Evolutionary conservation across 2,329 filamentous ascomycete species (phyloP).

Genomic region (Colletotrichum shisoi): DNA sequence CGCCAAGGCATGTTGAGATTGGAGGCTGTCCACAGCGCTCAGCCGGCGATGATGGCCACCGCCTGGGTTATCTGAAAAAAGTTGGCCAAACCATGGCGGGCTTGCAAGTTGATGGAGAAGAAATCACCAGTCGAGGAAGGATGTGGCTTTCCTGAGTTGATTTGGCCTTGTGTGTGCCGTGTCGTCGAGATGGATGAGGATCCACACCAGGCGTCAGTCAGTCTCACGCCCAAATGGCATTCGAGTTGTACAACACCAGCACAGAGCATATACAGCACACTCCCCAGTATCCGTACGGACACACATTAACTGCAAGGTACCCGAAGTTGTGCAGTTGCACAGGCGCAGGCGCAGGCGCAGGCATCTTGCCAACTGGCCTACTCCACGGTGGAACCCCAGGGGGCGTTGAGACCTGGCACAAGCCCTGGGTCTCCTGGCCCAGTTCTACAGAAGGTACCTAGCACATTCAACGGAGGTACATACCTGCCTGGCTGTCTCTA

Average conservation of each 20-base stretch:
- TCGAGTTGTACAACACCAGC: neutral
- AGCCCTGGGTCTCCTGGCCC: constrained; percentile 1
- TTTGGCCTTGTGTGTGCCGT: too few species aligned
- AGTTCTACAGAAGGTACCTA: too few species aligned
- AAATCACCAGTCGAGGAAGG: neutral
- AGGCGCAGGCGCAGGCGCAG: constrained; percentile 6
- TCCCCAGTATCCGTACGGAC: neutral
- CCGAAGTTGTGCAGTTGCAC: constrained; percentile 25
- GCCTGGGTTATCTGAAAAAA: constrained; percentile 7
- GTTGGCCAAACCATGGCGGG: constrained; percentile 3
- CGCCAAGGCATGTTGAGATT: constrained; percentile 31
- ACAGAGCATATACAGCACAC: neutral
- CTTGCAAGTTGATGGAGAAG: constrained; percentile 1
- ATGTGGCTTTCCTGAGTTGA: too few species aligned
- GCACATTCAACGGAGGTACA: too few species aligned
- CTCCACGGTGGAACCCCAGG: constrained; percentile 27
- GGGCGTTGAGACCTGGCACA: constrained; percentile 22
- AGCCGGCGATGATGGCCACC: constrained; percentile 16
- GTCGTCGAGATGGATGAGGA: constrained; percentile 5
- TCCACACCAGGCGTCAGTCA: neutral
- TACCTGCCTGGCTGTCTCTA: neutral
- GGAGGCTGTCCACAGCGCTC: constrained; percentile 32
- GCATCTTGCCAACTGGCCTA: constrained; percentile 2
- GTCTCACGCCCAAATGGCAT: neutral
- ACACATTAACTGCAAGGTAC: constrained; percentile 30